Conservation (phyloP, 2,329 filamentous ascomycete species). For the Trichoderma guizhouense region DNA sequence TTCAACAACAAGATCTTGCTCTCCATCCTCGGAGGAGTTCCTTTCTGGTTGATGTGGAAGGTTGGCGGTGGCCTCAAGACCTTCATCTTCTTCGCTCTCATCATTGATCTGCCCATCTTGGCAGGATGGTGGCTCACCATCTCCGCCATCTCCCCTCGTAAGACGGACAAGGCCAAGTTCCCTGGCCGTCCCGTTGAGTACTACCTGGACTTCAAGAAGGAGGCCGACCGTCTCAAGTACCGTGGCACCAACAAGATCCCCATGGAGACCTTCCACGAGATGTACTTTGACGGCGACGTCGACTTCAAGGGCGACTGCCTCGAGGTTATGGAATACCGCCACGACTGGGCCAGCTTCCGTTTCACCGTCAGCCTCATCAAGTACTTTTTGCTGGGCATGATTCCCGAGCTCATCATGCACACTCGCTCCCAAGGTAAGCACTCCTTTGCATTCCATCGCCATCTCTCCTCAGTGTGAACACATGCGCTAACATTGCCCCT, state of each 20-base stretch:
- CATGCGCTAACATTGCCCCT: conserved; percentile 14
- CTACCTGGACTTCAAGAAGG: conserved; percentile 79
- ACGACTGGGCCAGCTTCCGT: conserved; percentile 94
- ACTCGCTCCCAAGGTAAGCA: conserved; percentile 70
- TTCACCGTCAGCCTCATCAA: conserved; percentile 85
- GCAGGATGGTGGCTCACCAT: conserved; percentile 77
- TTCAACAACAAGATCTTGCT: conserved; percentile 84
- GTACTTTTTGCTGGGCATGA: conserved; percentile 82
- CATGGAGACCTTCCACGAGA: conserved; percentile 93
- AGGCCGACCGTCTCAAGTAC: conserved; percentile 62
- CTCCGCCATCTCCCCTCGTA: conserved; percentile 79
- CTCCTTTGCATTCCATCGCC: background rate
- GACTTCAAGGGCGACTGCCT: conserved; percentile 93
- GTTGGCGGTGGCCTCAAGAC: conserved; percentile 83
- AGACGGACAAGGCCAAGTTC: conserved; percentile 85
- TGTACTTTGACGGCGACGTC: conserved; percentile 94
- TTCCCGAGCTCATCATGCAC: conserved; percentile 90
- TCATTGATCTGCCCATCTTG: conserved; percentile 77
- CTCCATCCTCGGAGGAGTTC: conserved; percentile 65
- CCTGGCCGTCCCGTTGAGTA: conserved; percentile 85
- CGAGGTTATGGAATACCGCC: conserved; percentile 86
- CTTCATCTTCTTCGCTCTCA: conserved; percentile 79
- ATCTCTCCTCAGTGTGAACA: background rate
- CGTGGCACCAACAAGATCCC: conserved; percentile 76
- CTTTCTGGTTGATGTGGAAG: conserved; percentile 79